Evolutionary conservation across 1,139 yeast genomes (phyloP), one percentile per base, ranked within the genome.

Genomic region (Kodamaea derodonti): DNA sequence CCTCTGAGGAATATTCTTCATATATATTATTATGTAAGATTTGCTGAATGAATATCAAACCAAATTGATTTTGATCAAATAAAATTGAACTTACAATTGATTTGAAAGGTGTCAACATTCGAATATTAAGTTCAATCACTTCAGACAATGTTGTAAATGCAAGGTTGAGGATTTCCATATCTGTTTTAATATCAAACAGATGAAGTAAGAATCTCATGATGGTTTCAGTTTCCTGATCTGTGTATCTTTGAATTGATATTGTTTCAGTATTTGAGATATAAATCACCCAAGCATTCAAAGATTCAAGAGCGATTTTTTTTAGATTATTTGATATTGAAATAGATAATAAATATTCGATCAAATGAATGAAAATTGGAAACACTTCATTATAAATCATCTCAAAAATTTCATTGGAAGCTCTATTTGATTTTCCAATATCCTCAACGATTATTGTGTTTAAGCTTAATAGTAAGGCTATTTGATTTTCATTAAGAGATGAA

Each of bases 381-480:
- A 47, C 31, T 2, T 33, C 25, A 2, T 14, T 23, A 25, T 37
- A 30, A 12, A 37, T 28, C 3, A 23, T 26, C 17, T 31, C 37
- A 14, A 16, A 34, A 3, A 30, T 14, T 25, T 32, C 9, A 24
- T 27, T 14, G 31, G 27, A 14, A 29, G 23, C 15, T 25, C 22
- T 17, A 8, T 6, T 27, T 8, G 38, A 29, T 23, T 71, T 74
- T 22, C 61, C 48, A 8, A 72, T 45, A 42, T 82, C 88, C 49
- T 81, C 88, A 1, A 71, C 74, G 1, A 80, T 47, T 13, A 77
- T 75, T 16, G 80, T 65, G 20, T 40, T 33, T n/a, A 52, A 44
- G 7, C 34, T 34, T 9, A 52, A 41, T 15, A 48, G 28, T 1
- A 53, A 33, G 2, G 32, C 29, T 4, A 47, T 26, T 31, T 32